Percentiles rank a stretch among this genome's conserved stretches.
Evolutionary conservation across 208 protist genomes (phyloP).

Genomic region (Trypanosoma melophagium): DNA sequence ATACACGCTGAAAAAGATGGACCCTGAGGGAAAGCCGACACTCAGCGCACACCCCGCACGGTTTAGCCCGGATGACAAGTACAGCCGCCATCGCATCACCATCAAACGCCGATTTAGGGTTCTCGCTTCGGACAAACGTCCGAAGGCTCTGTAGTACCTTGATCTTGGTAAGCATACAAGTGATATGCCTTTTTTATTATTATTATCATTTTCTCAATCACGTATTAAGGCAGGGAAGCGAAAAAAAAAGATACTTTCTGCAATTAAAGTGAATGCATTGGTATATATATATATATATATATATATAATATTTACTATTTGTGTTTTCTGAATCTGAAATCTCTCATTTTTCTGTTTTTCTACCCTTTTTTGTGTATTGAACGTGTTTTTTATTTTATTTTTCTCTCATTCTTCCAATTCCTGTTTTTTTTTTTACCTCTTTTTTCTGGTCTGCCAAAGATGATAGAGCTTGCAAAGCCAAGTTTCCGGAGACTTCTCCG

Average conservation of each 20-base stretch:
- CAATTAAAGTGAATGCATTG: background rate
- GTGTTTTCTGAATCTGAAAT: background rate
- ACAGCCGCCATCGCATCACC: slow-evolving; percentile 86
- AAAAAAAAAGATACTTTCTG: background rate
- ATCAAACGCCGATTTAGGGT: slow-evolving; percentile 93
- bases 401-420: background rate
- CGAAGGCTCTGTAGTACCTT: slow-evolving; percentile 54
- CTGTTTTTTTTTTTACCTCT: slow-evolving; percentile 7
- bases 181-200: slow-evolving; percentile 7
- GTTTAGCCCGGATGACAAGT: slow-evolving; percentile 94
- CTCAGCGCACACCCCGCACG: slow-evolving; percentile 90
- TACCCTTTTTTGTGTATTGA: background rate
- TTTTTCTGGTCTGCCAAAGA: background rate
- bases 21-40: slow-evolving; percentile 86
- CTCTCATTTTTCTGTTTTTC: background rate
- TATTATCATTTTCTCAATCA: background rate
- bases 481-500: background rate
- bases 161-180: background rate
- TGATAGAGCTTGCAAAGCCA: background rate
- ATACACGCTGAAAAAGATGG: slow-evolving; percentile 93
- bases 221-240: slow-evolving; percentile 4
- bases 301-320: background rate
- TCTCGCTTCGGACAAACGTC: slow-evolving; percentile 69
- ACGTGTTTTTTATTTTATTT: background rate
- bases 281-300: background rate